A percentile compares a stretch with the other conserved stretches of the same genome.
Conservation (phyloP, 2,329 filamentous ascomycete species). For the Ascochyta pisi region DNA sequence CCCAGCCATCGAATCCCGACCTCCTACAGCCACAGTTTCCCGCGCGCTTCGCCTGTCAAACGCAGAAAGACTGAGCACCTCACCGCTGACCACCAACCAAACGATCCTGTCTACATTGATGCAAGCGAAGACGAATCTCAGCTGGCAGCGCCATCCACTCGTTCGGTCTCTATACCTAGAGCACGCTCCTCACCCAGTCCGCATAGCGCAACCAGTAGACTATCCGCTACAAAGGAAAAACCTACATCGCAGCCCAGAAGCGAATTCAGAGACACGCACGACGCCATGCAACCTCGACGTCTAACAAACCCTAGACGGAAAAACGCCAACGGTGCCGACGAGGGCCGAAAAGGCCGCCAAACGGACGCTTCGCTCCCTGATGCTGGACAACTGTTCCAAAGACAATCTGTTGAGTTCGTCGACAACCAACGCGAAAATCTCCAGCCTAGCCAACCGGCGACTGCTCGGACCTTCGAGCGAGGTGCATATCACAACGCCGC, state of each 20-base stretch:
- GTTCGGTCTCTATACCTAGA: neutral
- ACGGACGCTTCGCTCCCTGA: neutral
- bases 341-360: neutral
- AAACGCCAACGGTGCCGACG: neutral
- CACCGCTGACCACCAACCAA: neutral
- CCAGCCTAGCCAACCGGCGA: neutral
- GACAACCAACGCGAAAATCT: neutral
- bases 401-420: neutral
- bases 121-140: constrained; percentile 23
- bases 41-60: constrained; percentile 17
- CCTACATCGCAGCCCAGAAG: neutral
- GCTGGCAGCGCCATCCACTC: neutral
- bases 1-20: neutral
- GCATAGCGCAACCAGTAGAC: neutral
- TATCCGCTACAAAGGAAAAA: neutral
- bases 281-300: neutral
- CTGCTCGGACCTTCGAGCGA: constrained; percentile 23
- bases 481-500: constrained; percentile 5
- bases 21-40: neutral
- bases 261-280: neutral
- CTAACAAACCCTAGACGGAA: neutral
- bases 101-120: constrained; percentile 8
- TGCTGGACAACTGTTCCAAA: neutral
- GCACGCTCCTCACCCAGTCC: neutral
- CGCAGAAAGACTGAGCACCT: constrained; percentile 26